Conservation (phyloP, 257 asterid species). For the Gentiana dahurica region DNA sequence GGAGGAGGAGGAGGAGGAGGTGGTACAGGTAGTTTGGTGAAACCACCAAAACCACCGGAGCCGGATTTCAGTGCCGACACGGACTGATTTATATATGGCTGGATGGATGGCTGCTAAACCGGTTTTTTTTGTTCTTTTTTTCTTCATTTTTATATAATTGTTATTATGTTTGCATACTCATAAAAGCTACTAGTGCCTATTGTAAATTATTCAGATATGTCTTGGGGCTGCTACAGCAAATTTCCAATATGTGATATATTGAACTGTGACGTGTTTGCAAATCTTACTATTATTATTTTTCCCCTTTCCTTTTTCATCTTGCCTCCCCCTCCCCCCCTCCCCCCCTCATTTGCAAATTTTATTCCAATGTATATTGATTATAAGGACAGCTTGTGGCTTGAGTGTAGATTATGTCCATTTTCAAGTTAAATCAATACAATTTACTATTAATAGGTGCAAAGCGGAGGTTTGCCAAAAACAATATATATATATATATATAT, state of each 20-base stretch:
- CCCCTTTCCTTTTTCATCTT: too few species aligned
- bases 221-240: not conserved
- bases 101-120: conserved; percentile 3
- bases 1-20: conserved; percentile 7
- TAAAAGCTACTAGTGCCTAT: conserved; percentile 16
- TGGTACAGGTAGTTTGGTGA: conserved; percentile 61
- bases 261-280: not conserved
- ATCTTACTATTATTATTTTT: too few species aligned
- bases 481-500: too few species aligned
- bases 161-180: conserved; percentile 10
- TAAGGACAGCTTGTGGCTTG: too few species aligned
- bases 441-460: too few species aligned
- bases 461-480: too few species aligned
- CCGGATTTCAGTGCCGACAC: conserved; percentile 90
- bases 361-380: too few species aligned
- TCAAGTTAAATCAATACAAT: too few species aligned
- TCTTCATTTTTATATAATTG: too few species aligned
- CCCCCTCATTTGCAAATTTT: too few species aligned
- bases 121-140: conserved; percentile 3
- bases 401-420: too few species aligned
- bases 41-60: conserved; percentile 82
- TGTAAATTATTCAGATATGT: conserved; percentile 20
- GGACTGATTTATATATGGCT: conserved; percentile 25
- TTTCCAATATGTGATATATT: conserved; percentile 1
- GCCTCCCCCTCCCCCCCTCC: too few species aligned